Percentiles rank a stretch among this genome's conserved stretches.
phyloP scores from a whole-genome alignment of 495 filamentous ascomycete genomes.

The Aspergillus baeticus region DNA sequence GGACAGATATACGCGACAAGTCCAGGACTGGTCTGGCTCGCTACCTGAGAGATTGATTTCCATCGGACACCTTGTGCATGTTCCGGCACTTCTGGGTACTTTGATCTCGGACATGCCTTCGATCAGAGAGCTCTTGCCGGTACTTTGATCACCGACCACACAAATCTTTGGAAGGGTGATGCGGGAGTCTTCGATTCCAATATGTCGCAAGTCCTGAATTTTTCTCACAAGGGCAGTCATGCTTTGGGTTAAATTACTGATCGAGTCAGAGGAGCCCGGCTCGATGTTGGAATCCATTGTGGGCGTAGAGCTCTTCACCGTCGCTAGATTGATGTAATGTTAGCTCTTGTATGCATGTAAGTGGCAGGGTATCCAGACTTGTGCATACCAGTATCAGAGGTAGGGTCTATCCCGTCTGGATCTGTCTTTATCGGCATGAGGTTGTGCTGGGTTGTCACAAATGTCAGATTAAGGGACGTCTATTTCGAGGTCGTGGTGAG shows the following conservation, averaged over 20 bases:
- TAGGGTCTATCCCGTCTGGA: not conserved
- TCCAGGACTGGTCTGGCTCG: conserved; percentile 50
- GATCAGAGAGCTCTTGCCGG: conserved; percentile 79
- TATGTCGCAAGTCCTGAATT: conserved; percentile 45
- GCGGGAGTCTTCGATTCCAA: conserved; percentile 53
- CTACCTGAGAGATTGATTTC: conserved; percentile 69
- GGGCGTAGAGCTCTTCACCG: not conserved
- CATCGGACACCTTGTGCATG: conserved; percentile 75
- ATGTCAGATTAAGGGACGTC: too few relatives aligned
- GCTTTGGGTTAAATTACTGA: conserved; percentile 35
- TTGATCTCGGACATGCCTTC: conserved; percentile 77
- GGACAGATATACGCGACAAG: conserved; percentile 60
- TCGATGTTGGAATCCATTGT: conserved; percentile 5
- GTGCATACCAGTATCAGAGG: not conserved
- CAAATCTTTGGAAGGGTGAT: conserved; percentile 72
- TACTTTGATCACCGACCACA: conserved; percentile 76
- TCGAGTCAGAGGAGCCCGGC: conserved; percentile 5
- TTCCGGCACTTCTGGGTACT: conserved; percentile 64
- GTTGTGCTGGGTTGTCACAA: too few relatives aligned
- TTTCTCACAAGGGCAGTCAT: conserved; percentile 45
- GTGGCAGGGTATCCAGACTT: too few relatives aligned
- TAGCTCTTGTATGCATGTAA: not conserved
- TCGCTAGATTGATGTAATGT: not conserved
- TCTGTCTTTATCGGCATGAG: not conserved
- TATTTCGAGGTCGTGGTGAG: too few relatives aligned